Base-by-base conservation (phyloP, 2,329 filamentous ascomycete genomes). In the Leptographium radiaticola region DNA sequence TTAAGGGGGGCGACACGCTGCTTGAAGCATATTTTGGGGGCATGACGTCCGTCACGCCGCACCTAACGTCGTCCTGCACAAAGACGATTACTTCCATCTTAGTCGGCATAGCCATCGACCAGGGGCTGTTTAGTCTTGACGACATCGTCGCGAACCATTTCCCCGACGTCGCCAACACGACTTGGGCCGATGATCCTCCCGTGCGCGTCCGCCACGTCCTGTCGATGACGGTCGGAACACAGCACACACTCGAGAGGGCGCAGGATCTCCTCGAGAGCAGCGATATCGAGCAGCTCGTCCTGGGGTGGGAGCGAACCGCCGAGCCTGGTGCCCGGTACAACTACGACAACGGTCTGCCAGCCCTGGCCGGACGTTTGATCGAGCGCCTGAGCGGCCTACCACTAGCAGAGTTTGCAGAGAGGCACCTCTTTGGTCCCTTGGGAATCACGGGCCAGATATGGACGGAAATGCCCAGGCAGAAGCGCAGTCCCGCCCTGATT, bases 301-400 rank as follows among this genome's bases (percentile, higher is more conserved):
- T 48, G 15, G 51, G 34, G 8, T 40, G 44, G 45, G 4, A 13
- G 5, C 44, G 45, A 5, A 18, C 8, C 16, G 34, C 36, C 2
- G 1, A 16, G 30, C 38, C 45, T 6, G 52, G 45, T 4, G 18
- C 25, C 3, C n/a, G 30, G 9, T 53, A 49, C 45, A n/a, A 49
- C 45, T 53, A 53, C 45, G 45, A 53, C 52, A 53, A 53, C 18
- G 52, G 52, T 6, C 45, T 53, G 45, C 52, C 45, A 2, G n/a
- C 45, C 1, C 39, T 53, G 44, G 30, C 46, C 8, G 52, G 45
- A 4, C 31, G 38, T 7, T 10, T 53, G 11, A 43, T 53, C 30
- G 45, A 53, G 18, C 45, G 45, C 6, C 38, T 12, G 16, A 49
- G 45, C 13, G 45, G 45, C 30, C n/a, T 49, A 1, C 30, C 45